phyloP scores from a whole-genome alignment of 148 eudicot species.

The Nepenthes mirabilis region DNA sequence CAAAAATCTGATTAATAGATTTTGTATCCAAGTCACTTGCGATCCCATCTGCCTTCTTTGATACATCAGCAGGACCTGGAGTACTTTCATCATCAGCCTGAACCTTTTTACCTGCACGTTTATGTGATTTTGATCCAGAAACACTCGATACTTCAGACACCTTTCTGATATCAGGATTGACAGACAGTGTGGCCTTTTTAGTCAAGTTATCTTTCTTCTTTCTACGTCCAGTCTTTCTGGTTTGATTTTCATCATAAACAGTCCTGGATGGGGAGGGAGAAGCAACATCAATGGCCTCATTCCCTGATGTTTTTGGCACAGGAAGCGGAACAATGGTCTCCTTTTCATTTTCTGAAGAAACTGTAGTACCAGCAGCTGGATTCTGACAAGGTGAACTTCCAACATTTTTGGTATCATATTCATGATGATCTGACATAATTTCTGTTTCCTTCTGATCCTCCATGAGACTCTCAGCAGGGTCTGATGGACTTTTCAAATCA shows the following conservation, averaged over 20 bases:
- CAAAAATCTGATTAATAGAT: slow-evolving; percentile 17
- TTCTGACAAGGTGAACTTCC: slow-evolving; percentile 18
- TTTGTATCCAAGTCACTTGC: slow-evolving; percentile 29
- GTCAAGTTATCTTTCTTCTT: slow-evolving; percentile 3
- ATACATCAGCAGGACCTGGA: slow-evolving; percentile 7
- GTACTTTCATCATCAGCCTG: background rate
- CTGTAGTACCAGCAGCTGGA: slow-evolving; percentile 15
- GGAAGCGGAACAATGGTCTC: slow-evolving; percentile 9
- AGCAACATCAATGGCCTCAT: too few relatives aligned
- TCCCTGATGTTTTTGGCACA: too few relatives aligned
- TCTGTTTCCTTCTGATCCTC: slow-evolving; percentile 28
- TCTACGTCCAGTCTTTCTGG: slow-evolving; percentile 12
- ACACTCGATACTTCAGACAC: slow-evolving; percentile 26
- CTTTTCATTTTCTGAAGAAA: slow-evolving; percentile 23
- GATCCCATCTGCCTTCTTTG: slow-evolving; percentile 24
- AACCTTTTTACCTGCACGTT: slow-evolving; percentile 26
- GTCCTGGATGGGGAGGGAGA: slow-evolving; percentile 23
- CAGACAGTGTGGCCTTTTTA: slow-evolving; percentile 20
- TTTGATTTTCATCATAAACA: slow-evolving; percentile 26
- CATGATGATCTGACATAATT: slow-evolving; percentile 11
- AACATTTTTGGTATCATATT: slow-evolving; percentile 21
- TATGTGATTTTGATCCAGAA: slow-evolving; percentile 18
- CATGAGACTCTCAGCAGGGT: slow-evolving; percentile 19
- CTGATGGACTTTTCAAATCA: slow-evolving; percentile 22
- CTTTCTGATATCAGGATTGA: slow-evolving; percentile 1